phyloP scores from a whole-genome alignment of 1,284 basidiomycete genomes.

The Amylostereum chailletii region DNA sequence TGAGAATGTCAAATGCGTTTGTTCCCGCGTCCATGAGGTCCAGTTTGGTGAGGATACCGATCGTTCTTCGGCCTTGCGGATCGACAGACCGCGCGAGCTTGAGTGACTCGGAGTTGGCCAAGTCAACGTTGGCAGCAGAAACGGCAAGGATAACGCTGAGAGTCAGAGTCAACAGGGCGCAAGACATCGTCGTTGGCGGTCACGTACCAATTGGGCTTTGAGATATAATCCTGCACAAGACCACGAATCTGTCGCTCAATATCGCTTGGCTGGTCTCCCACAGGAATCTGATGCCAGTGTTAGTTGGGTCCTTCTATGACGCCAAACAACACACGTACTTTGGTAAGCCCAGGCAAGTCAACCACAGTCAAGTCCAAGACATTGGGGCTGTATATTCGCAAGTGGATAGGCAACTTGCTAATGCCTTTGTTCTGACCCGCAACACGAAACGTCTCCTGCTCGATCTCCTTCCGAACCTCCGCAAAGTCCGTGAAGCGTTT shows the following conservation, averaged over 20 bases:
- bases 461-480: constrained; percentile 94
- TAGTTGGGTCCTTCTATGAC: constrained; percentile 1
- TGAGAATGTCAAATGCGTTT: constrained; percentile 93
- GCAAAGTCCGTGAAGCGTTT: constrained; percentile 93
- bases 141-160: constrained; percentile 90
- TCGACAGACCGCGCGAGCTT: constrained; percentile 95
- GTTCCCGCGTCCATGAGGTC: constrained; percentile 99
- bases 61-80: constrained; percentile 90
- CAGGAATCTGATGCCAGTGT: constrained; percentile 59
- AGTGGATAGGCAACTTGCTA: constrained; percentile 89
- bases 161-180: background rate
- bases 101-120: constrained; percentile 96
- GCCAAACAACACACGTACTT: constrained; percentile 40
- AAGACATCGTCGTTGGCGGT: background rate
- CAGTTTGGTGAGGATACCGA: constrained; percentile 94
- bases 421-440: constrained; percentile 99
- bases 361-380: constrained; percentile 95
- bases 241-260: constrained; percentile 96
- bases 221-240: constrained; percentile 90
- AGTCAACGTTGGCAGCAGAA: constrained; percentile 94
- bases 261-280: constrained; percentile 86
- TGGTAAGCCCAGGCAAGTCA: constrained; percentile 93
- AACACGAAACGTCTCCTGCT: constrained; percentile 95
- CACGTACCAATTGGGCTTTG: constrained; percentile 88
- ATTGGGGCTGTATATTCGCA: constrained; percentile 92